Conservation (phyloP, 192 early-diverging fungal genomes). For the Coemansia sp. region DNA sequence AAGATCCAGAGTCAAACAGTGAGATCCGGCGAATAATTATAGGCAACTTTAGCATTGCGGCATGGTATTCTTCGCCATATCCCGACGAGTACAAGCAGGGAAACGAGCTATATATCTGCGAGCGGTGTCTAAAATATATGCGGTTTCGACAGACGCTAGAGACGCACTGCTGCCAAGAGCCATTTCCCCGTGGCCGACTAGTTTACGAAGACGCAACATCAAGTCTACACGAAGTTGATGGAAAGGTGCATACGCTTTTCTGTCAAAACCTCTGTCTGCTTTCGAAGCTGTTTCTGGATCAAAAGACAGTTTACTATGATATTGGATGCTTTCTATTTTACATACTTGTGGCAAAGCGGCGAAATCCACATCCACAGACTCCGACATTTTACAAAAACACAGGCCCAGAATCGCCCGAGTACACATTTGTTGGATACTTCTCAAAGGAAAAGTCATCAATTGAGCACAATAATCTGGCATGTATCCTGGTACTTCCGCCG, state of each 20-base stretch:
- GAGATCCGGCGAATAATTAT: conserved; percentile 60
- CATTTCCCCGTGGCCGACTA: conserved; percentile 77
- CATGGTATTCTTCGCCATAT: conserved; percentile 95
- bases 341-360: conserved; percentile 60
- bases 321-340: conserved; percentile 94
- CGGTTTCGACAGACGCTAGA: conserved; percentile 64
- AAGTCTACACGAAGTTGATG: conserved; percentile 79
- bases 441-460: conserved; percentile 91
- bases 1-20: background rate
- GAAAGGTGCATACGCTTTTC: conserved; percentile 83
- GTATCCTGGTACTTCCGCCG: conserved; percentile 85
- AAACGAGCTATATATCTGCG: conserved; percentile 79
- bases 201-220: conserved; percentile 71
- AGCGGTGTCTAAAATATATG: conserved; percentile 94
- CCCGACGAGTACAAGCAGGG: conserved; percentile 81
- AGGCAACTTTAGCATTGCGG: conserved; percentile 80
- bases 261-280: conserved; percentile 93
- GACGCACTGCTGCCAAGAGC: conserved; percentile 56
- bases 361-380: background rate
- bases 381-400: conserved; percentile 40
- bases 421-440: conserved; percentile 88
- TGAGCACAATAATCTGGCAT: conserved; percentile 85
- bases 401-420: conserved; percentile 25
- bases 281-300: conserved; percentile 93
- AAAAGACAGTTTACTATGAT: conserved; percentile 96